phyloP scores from a whole-genome alignment of 495 filamentous ascomycete species.

The Podospora didyma region DNA sequence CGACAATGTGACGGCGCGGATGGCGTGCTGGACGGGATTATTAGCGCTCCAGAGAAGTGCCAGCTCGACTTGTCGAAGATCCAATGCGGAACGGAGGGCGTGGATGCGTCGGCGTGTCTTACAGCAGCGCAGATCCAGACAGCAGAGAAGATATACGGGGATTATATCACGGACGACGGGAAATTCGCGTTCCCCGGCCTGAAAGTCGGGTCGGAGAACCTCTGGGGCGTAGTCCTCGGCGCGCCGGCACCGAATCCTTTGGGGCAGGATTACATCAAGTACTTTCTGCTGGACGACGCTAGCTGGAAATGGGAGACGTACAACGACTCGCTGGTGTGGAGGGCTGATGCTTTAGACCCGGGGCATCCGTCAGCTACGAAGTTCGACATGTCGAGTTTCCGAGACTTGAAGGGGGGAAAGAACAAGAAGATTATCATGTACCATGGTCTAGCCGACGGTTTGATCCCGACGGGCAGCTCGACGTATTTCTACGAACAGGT shows the following conservation, averaged over 20 bases:
- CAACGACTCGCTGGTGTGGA: conserved; percentile 31
- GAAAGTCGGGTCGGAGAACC: conserved; percentile 37
- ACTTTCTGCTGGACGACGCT: conserved; percentile 43
- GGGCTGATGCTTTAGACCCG: conserved; percentile 39
- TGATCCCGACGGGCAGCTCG: conserved; percentile 41
- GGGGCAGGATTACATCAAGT: conserved; percentile 36
- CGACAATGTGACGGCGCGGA: conserved; percentile 62
- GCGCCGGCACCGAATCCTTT: conserved; percentile 29
- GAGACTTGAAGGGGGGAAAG: conserved; percentile 23
- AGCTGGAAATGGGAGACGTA: conserved; percentile 34
- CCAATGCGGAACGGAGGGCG: conserved; percentile 38
- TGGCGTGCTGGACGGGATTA: conserved; percentile 58
- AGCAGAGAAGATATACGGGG: conserved; percentile 47
- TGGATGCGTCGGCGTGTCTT: conserved; percentile 43
- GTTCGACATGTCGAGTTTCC: conserved; percentile 46
- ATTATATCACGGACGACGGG: conserved; percentile 43
- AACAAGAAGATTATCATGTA: conserved; percentile 57
- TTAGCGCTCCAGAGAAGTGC: conserved; percentile 56
- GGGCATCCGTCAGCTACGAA: conserved; percentile 44
- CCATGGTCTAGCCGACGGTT: conserved; percentile 48
- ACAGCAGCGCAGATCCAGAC: conserved; percentile 49
- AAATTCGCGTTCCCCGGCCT: conserved; percentile 54
- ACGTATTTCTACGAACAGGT: conserved; percentile 45
- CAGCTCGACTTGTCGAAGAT: conserved; percentile 46
- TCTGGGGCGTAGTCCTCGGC: conserved; percentile 35